Conservation (phyloP, 2,329 filamentous ascomycete species). For the Bipolaris gigantea region DNA sequence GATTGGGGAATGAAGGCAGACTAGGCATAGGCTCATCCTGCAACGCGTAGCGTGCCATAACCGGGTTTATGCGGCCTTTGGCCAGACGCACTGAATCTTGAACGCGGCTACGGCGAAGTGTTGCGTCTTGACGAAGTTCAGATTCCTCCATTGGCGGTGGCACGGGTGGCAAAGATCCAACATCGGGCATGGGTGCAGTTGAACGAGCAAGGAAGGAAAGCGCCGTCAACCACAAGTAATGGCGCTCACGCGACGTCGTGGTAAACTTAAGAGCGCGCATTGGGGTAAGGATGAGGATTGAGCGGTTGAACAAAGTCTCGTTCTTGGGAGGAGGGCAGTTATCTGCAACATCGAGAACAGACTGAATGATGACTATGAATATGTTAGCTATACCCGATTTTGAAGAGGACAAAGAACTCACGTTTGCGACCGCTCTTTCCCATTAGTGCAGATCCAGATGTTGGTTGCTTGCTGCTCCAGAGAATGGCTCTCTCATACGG, state of each 20-base stretch:
- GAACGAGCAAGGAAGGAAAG: conserved; percentile 94
- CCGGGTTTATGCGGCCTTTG: conserved; percentile 63
- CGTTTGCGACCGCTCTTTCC: conserved; percentile 93
- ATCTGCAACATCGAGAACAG: conserved; percentile 94
- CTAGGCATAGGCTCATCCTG: conserved; percentile 38
- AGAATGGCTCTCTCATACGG: conserved; percentile 95
- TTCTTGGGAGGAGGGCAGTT: conserved; percentile 83
- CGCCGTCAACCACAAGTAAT: conserved; percentile 93
- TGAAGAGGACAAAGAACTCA: conserved; percentile 57
- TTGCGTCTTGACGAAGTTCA: conserved; percentile 44
- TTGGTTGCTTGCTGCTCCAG: conserved; percentile 98
- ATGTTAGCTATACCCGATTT: conserved; percentile 18
- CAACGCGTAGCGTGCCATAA: conserved; percentile 39
- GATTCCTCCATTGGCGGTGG: conserved; percentile 45
- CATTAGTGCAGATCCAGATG: conserved; percentile 80
- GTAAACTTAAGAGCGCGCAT: conserved; percentile 96
- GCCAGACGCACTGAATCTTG: conserved; percentile 88
- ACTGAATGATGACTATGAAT: conserved; percentile 80
- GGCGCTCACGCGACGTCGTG: conserved; percentile 76
- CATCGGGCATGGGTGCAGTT: conserved; percentile 75
- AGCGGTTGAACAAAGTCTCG: conserved; percentile 76
- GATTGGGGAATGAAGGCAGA: conserved; percentile 31
- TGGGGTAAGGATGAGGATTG: conserved; percentile 91
- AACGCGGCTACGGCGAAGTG: conserved; percentile 62
- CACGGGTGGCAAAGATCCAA: conserved; percentile 52